phyloP scores from a whole-genome alignment of 768 basidiomycete genomes.

The Vishniacozyma victoriae region DNA sequence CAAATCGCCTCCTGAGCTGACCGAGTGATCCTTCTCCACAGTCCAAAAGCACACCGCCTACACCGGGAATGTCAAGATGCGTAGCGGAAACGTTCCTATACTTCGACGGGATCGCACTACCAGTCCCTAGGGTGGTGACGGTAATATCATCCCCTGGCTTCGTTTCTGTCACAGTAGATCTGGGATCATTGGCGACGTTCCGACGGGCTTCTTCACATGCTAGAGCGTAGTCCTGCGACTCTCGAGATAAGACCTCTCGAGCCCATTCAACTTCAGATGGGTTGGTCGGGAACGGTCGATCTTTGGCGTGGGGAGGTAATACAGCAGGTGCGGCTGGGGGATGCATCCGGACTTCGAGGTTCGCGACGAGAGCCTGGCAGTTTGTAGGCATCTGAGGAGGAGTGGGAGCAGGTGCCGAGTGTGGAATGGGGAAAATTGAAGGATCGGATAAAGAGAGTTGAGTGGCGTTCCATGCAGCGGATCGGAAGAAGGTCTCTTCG shows the following conservation, averaged over 20 bases:
- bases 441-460: conserved; percentile 66
- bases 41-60: conserved; percentile 75
- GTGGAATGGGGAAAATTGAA: conserved; percentile 66
- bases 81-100: conserved; percentile 78
- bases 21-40: conserved; percentile 90
- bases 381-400: not conserved
- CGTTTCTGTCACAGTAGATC: not conserved
- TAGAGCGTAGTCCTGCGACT: conserved; percentile 47
- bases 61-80: conserved; percentile 65
- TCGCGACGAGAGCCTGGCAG: conserved; percentile 53
- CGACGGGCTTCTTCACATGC: conserved; percentile 47
- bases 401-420: conserved; percentile 48
- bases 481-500: conserved; percentile 68
- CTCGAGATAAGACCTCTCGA: conserved; percentile 43
- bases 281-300: conserved; percentile 13
- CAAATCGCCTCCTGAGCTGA: conserved; percentile 73
- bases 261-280: conserved; percentile 41
- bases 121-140: conserved; percentile 78
- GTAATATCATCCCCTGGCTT: conserved; percentile 58
- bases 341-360: conserved; percentile 50
- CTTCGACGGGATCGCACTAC: conserved; percentile 75
- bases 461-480: conserved; percentile 65
- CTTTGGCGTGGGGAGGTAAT: conserved; percentile 15
- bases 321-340: conserved; percentile 15
- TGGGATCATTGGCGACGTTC: conserved; percentile 20